Conservation (phyloP, 2,329 filamentous ascomycete genomes). For the Colletotrichum theobromicola region DNA sequence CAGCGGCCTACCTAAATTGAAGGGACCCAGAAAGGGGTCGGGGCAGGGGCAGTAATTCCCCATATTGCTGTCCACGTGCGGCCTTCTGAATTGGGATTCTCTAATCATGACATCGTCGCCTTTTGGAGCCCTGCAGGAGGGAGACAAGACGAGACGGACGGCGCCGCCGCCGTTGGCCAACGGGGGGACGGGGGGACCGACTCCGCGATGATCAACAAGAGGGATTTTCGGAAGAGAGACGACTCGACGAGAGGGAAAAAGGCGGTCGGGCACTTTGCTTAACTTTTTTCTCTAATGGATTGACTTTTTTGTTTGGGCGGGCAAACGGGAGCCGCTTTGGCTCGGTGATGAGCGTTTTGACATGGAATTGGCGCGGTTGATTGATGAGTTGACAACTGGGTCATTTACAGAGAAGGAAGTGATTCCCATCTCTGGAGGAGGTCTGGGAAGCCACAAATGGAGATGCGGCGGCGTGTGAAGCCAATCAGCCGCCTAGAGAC, state of each 20-base stretch:
- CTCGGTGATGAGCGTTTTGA: background rate
- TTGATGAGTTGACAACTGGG: background rate
- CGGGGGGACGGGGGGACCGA: background rate
- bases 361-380: background rate
- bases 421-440: slow-evolving; percentile 4
- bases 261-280: background rate
- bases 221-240: background rate
- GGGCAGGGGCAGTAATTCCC: background rate
- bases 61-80: slow-evolving; percentile 7
- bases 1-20: slow-evolving; percentile 5
- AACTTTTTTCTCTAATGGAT: background rate
- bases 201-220: background rate
- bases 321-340: background rate
- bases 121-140: background rate
- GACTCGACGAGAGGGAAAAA: background rate
- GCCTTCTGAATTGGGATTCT: background rate
- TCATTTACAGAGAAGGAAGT: slow-evolving; percentile 1
- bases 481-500: background rate
- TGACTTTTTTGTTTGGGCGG: background rate
- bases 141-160: background rate
- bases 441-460: background rate
- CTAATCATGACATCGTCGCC: background rate
- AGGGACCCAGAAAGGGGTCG: slow-evolving; percentile 7
- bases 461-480: background rate
- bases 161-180: background rate